Evolutionary conservation across 805 yeast species (phyloP), one percentile per base, ranked within the genome.

Genomic region (Dipodascus geniculatus): DNA sequence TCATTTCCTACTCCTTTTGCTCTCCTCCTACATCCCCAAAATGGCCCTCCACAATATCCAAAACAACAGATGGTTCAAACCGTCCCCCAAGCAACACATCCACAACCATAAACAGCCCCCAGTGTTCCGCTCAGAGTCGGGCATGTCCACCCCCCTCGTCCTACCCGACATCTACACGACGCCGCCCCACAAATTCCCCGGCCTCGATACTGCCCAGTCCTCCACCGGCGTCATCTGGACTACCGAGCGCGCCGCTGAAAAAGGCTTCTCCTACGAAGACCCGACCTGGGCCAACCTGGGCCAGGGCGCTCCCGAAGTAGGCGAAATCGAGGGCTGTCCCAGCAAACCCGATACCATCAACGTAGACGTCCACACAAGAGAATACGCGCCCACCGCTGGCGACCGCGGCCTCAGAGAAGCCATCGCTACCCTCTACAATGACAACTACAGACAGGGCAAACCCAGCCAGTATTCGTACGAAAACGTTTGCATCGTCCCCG

Each of bases 181-280:
- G 51, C 63, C 62, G 3, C 57, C 55, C 6, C 59, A 61, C 54
- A 74, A 73, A 60, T 74, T 76, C 59, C 84, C 84, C 3, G 84
- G 82, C 6, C 66, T 79, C 70, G 80, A 79, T 65, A 76, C 78
- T 35, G 72, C 73, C 54, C 82, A 79, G 59, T 75, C 81, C 11
- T 77, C 82, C 11, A 79, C 84, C 0, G 84, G 84, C 54, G 84
- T 79, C 33, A 73, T 79, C 52, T 79, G 84, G 84, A 78, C 78
- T 53, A 79, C 84, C 1, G 83, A 79, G 60, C 69, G 82, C 56
- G 84, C 84, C 28, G 65, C 68, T 48, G 82, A 76, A 56, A 76
- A 79, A 61, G 84, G 84, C 0, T 79, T 69, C 61, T 68, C 65
- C 54, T 68, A 70, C 11, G 72, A 67, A 22, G 65, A 63, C 52